These are phyloP conservation scores for Sordariomycetes sp. DNA, from an alignment of 2,329 filamentous ascomycete species.

Conservation along the genomic window DNA sequence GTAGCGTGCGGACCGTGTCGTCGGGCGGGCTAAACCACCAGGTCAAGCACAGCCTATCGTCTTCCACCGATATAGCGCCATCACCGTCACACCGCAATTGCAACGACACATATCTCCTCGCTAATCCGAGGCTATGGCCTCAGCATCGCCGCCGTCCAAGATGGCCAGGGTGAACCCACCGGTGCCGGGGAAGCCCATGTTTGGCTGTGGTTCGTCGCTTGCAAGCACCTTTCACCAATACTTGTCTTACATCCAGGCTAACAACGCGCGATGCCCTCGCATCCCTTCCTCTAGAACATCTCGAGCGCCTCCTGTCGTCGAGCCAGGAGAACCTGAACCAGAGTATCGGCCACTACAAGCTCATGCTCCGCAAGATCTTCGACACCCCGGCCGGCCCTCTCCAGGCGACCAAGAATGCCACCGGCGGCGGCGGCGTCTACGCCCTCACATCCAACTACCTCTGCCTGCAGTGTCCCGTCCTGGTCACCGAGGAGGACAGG, in stretches of 20 bases:
- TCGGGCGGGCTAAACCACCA: constrained; percentile 3
- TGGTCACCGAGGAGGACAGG: constrained; percentile 52
- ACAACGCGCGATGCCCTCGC: background rate
- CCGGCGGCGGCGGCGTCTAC: constrained; percentile 43
- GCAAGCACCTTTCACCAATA: background rate
- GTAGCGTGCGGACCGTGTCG: background rate
- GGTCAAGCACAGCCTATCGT: background rate
- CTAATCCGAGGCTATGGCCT: constrained; percentile 21
- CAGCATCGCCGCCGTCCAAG: constrained; percentile 35
- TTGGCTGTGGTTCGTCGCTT: constrained; percentile 44
- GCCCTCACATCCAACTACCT: constrained; percentile 57
- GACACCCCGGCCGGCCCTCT: constrained; percentile 39
- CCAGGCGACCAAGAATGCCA: constrained; percentile 49
- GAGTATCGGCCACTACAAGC: constrained; percentile 59
- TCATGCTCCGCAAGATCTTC: constrained; percentile 56
- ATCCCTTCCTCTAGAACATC: constrained; percentile 44
- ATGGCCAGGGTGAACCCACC: constrained; percentile 47
- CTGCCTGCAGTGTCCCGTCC: constrained; percentile 60
- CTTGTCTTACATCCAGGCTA: background rate
- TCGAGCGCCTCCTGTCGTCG: constrained; percentile 51
- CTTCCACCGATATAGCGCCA: background rate
- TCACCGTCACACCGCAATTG: background rate
- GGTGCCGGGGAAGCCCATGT: constrained; percentile 43
- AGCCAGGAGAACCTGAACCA: constrained; percentile 52
- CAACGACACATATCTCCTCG: constrained; percentile 11